Evolutionary conservation across 2,329 filamentous ascomycete species (phyloP), one percentile per base, ranked within the genome.

Genomic region (Fusarium kyushuense): DNA sequence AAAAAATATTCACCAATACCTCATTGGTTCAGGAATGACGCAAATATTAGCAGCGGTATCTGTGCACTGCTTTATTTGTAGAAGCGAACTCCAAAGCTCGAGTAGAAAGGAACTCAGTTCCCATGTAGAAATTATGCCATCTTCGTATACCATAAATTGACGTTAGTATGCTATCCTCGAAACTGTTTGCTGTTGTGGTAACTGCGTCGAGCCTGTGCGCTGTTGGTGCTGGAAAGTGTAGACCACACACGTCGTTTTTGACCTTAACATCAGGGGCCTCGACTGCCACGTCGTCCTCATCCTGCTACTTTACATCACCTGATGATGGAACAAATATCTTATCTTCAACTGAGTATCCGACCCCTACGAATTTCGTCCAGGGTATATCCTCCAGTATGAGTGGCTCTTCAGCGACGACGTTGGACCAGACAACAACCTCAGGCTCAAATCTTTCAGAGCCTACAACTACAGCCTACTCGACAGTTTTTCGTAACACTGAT

Each of bases 201-300:
- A 33, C 33, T 21, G 25, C 12, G 35, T 45, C 27, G 13, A 30
- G 29, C n/a, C 32, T 53, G 21, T 38, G 29, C 29, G 32, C 23
- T 45, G 54, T 33, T 27, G 33, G 60, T 51, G 58, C 46, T 45
- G 46, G 21, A 17, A 41, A 60, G 23, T 54, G 46, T 14, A 60
- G 27, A 30, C 40, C 46, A 30, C 45, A 53, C 21, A 59, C 38
- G 25, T 45, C 45, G 23, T 42, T 45, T 29, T 36, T 45, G 21
- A 45, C 45, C 3, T 45, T 40, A 14, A 38, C 17, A 17, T 46
- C 54, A 33, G 27, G 21, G 25, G 17, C 30, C 13, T 41, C 33
- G 40, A 10, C 45, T 21, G n/a, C 46, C 3, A 29, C 40, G 10
- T 36, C 8, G 7, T 27, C 5, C 30, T 35, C 46, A 14, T 6